Evolutionary conservation across 2,329 filamentous ascomycete species (phyloP).

Genomic region (Neonectria ditissima): DNA sequence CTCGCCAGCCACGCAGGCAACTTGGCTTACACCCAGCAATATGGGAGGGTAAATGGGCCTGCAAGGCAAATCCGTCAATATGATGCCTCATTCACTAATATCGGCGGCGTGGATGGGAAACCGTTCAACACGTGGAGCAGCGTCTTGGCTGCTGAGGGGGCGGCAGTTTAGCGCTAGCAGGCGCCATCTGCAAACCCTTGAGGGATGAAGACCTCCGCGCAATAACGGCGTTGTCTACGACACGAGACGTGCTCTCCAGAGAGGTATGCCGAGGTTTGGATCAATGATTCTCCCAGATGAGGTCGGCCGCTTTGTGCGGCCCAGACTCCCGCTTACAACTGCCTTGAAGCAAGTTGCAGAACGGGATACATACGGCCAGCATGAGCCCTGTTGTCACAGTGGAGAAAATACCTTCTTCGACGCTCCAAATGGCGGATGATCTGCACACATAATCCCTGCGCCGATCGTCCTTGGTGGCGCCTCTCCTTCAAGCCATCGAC

Average conservation of each 20-base stretch:
- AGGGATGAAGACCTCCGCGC: slow-evolving; percentile 28
- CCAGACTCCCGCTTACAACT: slow-evolving; percentile 16
- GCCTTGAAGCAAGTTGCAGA: slow-evolving; percentile 8
- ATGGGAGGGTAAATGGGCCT: neutral
- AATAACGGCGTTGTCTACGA: slow-evolving; percentile 27
- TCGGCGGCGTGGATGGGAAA: slow-evolving; percentile 25
- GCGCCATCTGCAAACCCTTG: slow-evolving; percentile 23
- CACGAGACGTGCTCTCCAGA: neutral
- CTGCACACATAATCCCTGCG: slow-evolving; percentile 42
- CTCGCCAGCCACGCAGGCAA: neutral
- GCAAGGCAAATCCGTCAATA: slow-evolving; percentile 13
- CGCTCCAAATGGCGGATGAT: slow-evolving; percentile 42
- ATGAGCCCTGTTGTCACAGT: slow-evolving; percentile 29
- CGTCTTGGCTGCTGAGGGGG: slow-evolving; percentile 33
- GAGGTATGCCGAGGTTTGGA: neutral
- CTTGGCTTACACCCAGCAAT: neutral
- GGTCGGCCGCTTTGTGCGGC: slow-evolving; percentile 26
- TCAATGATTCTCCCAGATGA: slow-evolving; percentile 16
- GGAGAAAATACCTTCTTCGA: slow-evolving; percentile 30
- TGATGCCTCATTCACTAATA: slow-evolving; percentile 24
- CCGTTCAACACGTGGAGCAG: slow-evolving; percentile 43
- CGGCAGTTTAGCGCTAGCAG: slow-evolving; percentile 29
- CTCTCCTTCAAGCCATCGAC: slow-evolving; percentile 33
- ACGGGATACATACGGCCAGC: slow-evolving; percentile 28
- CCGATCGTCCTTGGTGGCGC: slow-evolving; percentile 45